These are phyloP conservation scores for Pseudocercospora crystallina DNA, from an alignment of 2,329 filamentous ascomycete genomes.

Conservation along the genomic window DNA sequence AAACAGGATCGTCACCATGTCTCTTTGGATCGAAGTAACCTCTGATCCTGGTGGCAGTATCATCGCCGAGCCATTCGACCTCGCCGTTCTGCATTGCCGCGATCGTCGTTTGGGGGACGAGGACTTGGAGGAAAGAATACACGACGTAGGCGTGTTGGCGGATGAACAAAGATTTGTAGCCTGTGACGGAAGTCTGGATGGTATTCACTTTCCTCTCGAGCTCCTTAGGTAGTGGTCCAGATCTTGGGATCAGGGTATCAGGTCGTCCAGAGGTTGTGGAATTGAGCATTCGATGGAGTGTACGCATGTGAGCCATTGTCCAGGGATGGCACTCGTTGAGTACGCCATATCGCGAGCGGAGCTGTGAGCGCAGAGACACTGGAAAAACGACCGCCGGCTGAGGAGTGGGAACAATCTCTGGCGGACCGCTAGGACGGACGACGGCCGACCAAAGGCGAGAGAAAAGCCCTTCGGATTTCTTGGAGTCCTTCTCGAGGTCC, in stretches of 20 bases:
- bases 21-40: constrained; percentile 23
- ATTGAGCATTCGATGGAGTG: constrained; percentile 38
- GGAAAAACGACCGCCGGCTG: constrained; percentile 10
- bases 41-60: constrained; percentile 22
- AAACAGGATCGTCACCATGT: constrained; percentile 22
- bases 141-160: constrained; percentile 31
- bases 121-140: constrained; percentile 32
- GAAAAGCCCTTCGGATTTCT: constrained; percentile 18
- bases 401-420: constrained; percentile 16
- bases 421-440: constrained; percentile 23
- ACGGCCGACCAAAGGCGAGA: constrained; percentile 32
- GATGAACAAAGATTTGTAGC: constrained; percentile 27
- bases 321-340: constrained; percentile 33
- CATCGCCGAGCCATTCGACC: constrained; percentile 33
- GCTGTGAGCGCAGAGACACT: constrained; percentile 25
- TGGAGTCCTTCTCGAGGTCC: neutral
- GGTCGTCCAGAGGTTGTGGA: constrained; percentile 26
- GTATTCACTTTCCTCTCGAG: constrained; percentile 21
- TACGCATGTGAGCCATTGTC: constrained; percentile 38
- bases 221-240: constrained; percentile 23
- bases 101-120: constrained; percentile 24
- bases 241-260: constrained; percentile 32
- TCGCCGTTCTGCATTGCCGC: constrained; percentile 30
- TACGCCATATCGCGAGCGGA: constrained; percentile 38
- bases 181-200: constrained; percentile 19